These are phyloP conservation scores for Trichophyton simii DNA, from an alignment of 2,329 filamentous ascomycete genomes.

Conservation along the genomic window DNA sequence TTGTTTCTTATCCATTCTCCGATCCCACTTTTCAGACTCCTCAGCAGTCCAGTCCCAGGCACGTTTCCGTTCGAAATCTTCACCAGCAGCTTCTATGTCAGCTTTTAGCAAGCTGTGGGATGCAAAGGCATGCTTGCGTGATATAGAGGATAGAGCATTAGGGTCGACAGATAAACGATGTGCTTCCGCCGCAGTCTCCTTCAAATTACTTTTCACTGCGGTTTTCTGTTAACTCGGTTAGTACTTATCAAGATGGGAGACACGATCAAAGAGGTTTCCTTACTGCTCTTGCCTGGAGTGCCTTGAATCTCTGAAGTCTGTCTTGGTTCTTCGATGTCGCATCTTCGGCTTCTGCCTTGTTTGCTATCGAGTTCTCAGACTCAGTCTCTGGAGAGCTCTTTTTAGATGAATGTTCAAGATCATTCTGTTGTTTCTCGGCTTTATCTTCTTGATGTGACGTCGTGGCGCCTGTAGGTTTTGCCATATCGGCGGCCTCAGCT, in stretches of 20 bases:
- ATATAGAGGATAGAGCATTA: constrained; percentile 61
- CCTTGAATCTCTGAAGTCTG: constrained; percentile 71
- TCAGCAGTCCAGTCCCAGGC: constrained; percentile 98
- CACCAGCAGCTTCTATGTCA: constrained; percentile 69
- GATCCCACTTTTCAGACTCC: constrained; percentile 89
- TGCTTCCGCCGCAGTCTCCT: constrained; percentile 72
- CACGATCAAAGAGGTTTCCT: constrained; percentile 11
- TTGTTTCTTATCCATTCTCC: constrained; percentile 73
- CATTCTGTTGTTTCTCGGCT: background rate
- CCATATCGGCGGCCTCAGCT: background rate
- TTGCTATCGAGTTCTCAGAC: background rate
- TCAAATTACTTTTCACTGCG: constrained; percentile 49
- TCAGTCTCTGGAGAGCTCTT: constrained; percentile 8
- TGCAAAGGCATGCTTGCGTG: constrained; percentile 74
- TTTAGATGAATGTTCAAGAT: background rate
- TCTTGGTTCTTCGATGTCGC: constrained; percentile 38
- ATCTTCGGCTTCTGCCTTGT: constrained; percentile 8
- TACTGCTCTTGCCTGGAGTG: constrained; percentile 64
- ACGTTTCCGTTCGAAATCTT: constrained; percentile 93
- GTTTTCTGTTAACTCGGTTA: constrained; percentile 24
- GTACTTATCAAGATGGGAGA: constrained; percentile 19
- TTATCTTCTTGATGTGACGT: background rate
- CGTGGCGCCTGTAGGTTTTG: background rate
- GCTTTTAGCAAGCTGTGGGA: constrained; percentile 88
- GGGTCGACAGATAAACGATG: constrained; percentile 69